phyloP scores from a whole-genome alignment of 345 rosid species.

The Arabidopsis thaliana region DNA sequence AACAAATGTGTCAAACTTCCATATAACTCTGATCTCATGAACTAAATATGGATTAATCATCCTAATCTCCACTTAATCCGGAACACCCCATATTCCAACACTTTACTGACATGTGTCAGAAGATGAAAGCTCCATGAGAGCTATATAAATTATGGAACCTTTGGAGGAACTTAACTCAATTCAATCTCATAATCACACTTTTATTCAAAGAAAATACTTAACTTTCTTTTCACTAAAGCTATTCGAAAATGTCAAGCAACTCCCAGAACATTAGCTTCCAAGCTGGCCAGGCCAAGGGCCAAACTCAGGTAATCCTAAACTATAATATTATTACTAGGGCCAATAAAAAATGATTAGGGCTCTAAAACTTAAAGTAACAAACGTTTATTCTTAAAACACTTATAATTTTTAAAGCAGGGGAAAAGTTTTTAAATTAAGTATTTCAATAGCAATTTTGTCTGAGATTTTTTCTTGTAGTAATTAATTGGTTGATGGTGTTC shows the following conservation, averaged over 20 bases:
- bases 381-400: background rate
- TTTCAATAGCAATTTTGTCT: too few relatives aligned
- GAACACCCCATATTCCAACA: background rate
- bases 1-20: constrained; percentile 20
- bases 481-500: constrained; percentile 9
- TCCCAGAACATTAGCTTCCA: constrained; percentile 51
- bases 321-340: background rate
- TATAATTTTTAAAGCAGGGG: background rate
- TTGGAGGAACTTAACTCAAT: background rate
- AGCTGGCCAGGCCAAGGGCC: constrained; percentile 65
- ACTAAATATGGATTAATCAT: constrained; percentile 16
- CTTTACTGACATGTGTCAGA: constrained; percentile 14
- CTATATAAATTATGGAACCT: constrained; percentile 31
- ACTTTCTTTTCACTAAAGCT: background rate
- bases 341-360: too few relatives aligned
- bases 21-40: constrained; percentile 3
- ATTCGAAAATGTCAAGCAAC: constrained; percentile 49
- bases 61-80: background rate
- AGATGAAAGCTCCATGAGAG: constrained; percentile 20
- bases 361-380: too few relatives aligned
- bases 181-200: background rate
- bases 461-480: too few relatives aligned
- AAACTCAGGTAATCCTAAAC: constrained; percentile 52
- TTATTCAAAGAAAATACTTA: background rate
- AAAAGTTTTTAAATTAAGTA: too few relatives aligned